Evolutionary conservation across 2,329 filamentous ascomycete species (phyloP).

Genomic region (Teratosphaeria gauchensis): DNA sequence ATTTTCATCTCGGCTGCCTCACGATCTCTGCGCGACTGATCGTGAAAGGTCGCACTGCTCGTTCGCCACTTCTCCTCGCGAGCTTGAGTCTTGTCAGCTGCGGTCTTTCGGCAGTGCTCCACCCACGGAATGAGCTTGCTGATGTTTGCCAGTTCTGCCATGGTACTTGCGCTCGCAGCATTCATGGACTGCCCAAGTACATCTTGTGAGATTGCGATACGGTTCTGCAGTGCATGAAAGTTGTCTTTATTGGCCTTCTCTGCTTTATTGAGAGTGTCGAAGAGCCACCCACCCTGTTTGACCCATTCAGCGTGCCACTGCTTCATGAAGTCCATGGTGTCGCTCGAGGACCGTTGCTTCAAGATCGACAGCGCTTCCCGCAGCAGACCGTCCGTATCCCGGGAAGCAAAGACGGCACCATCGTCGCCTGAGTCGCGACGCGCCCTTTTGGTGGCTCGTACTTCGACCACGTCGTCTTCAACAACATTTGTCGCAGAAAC

Average conservation of each 20-base stretch:
- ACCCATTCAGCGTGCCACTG: conserved; percentile 20
- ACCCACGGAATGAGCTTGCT: conserved; percentile 29
- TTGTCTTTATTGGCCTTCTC: conserved; percentile 8
- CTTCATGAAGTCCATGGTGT: conserved; percentile 2
- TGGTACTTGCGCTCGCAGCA: conserved; percentile 14
- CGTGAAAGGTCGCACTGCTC: conserved; percentile 31
- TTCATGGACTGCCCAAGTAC: conserved; percentile 19
- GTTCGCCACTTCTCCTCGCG: conserved; percentile 33
- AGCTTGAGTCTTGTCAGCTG: conserved; percentile 25
- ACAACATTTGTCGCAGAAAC: not conserved
- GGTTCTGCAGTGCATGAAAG: conserved; percentile 7
- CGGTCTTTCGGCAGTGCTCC: conserved; percentile 29
- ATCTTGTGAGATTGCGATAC: conserved; percentile 16
- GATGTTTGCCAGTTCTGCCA: conserved; percentile 21
- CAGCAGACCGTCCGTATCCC: not conserved
- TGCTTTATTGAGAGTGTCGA: conserved; percentile 15
- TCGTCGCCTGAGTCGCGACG: conserved; percentile 8
- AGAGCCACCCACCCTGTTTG: conserved; percentile 22
- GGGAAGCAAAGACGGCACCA: not conserved
- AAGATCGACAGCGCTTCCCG: not conserved
- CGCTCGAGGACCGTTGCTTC: conserved; percentile 1
- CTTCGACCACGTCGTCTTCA: conserved; percentile 10
- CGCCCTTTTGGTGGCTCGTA: conserved; percentile 10
- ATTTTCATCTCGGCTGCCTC: conserved; percentile 27
- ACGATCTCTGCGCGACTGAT: conserved; percentile 25